These are phyloP conservation scores for Globisporangium middletonii DNA, from an alignment of 352 stramenopile species.

Conservation along the genomic window DNA sequence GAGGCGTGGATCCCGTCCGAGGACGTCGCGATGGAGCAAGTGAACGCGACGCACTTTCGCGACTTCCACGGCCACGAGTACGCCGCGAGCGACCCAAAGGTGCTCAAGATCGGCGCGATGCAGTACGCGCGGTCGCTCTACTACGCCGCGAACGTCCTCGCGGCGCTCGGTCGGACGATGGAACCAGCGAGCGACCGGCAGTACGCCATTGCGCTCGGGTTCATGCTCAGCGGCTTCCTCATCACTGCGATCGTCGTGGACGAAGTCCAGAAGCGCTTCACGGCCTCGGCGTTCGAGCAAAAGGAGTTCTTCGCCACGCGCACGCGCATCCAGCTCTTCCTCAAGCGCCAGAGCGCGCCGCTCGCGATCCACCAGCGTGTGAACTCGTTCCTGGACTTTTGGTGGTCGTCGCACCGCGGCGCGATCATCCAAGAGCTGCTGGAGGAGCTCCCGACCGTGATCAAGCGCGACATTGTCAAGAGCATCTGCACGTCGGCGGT, in stretches of 20 bases:
- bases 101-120: conserved; percentile 27
- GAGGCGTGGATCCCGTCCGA: conserved; percentile 41
- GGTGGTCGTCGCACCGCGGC: conserved; percentile 58
- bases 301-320: conserved; percentile 63
- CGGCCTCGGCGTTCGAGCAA: conserved; percentile 53
- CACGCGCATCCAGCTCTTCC: conserved; percentile 51
- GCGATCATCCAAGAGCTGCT: conserved; percentile 58
- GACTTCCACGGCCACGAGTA: conserved; percentile 20
- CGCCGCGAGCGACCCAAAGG: conserved; percentile 12
- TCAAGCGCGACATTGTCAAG: conserved; percentile 49
- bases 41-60: conserved; percentile 30
- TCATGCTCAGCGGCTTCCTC: conserved; percentile 66
- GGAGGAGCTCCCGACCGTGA: conserved; percentile 38
- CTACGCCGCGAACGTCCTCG: conserved; percentile 47
- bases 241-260: conserved; percentile 67
- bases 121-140: conserved; percentile 60
- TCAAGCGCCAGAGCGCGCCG: conserved; percentile 51
- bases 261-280: conserved; percentile 62
- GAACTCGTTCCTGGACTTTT: conserved; percentile 65
- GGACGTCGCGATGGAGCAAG: conserved; percentile 27
- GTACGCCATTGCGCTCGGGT: conserved; percentile 37
- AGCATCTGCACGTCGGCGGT: conserved; percentile 52
- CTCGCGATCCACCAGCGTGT: conserved; percentile 46
- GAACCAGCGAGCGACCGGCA: conserved; percentile 45
- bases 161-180: conserved; percentile 33